Percentiles rank a stretch among this genome's conserved stretches.
These are phyloP conservation scores for Fraxinus anomala DNA, from an alignment of 257 asterid species.

Conservation along the genomic window DNA sequence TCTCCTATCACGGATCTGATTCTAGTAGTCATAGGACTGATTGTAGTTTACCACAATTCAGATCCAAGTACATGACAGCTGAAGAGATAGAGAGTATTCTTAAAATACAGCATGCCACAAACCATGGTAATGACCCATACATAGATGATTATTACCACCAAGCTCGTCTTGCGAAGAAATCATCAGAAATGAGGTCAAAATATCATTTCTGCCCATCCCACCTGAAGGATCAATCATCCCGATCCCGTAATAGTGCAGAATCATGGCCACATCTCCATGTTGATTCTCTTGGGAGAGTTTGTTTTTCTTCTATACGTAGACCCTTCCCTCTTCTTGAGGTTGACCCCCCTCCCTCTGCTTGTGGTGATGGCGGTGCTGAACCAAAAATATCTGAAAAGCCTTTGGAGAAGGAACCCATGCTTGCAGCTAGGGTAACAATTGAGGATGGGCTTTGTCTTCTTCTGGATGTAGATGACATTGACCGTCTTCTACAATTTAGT, in stretches of 20 bases:
- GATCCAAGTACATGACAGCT: slow-evolving; percentile 86
- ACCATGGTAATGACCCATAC: slow-evolving; percentile 78
- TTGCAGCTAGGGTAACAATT: slow-evolving; percentile 79
- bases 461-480: slow-evolving; percentile 80
- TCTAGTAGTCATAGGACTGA: slow-evolving; percentile 64
- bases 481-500: slow-evolving; percentile 65
- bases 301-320: slow-evolving; percentile 83
- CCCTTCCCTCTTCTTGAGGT: slow-evolving; percentile 74
- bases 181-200: slow-evolving; percentile 59
- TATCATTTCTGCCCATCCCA: slow-evolving; percentile 66
- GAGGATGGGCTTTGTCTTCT: slow-evolving; percentile 82
- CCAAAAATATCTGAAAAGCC: slow-evolving; percentile 66
- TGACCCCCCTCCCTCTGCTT: slow-evolving; percentile 75
- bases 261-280: slow-evolving; percentile 80
- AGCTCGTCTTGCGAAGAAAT: slow-evolving; percentile 82
- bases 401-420: slow-evolving; percentile 82
- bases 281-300: slow-evolving; percentile 79
- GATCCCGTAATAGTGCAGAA: slow-evolving; percentile 69
- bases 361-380: slow-evolving; percentile 61
- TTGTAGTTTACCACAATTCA: slow-evolving; percentile 53
- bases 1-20: slow-evolving; percentile 72
- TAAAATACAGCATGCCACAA: slow-evolving; percentile 81
- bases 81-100: slow-evolving; percentile 86
- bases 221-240: slow-evolving; percentile 64
- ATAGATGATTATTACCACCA: slow-evolving; percentile 85